phyloP scores from a whole-genome alignment of 1,139 yeast species.

The Saccharomyces hybrid region DNA sequence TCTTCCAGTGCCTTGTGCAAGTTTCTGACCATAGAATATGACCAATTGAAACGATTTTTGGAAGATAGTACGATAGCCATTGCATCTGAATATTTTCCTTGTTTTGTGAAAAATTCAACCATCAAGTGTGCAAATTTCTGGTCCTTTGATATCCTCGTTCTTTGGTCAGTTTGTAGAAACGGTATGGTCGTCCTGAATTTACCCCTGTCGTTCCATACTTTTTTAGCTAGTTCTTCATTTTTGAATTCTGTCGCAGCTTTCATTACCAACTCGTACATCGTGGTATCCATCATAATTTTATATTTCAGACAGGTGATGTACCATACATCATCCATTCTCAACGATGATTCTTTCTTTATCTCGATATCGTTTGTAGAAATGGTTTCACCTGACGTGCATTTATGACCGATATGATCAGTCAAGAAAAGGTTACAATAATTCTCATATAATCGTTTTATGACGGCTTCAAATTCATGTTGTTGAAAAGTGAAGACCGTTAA shows the following conservation, averaged over 20 bases:
- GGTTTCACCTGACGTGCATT: neutral
- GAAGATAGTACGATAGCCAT: constrained; percentile 60
- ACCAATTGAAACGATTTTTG: constrained; percentile 65
- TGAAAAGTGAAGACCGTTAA: constrained; percentile 25
- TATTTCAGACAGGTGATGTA: constrained; percentile 19
- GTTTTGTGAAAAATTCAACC: constrained; percentile 25
- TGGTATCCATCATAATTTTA: constrained; percentile 37
- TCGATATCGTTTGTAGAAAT: neutral
- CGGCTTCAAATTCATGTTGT: constrained; percentile 21
- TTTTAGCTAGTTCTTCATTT: constrained; percentile 51
- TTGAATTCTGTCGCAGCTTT: constrained; percentile 55
- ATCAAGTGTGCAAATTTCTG: constrained; percentile 25
- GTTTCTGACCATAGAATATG: constrained; percentile 46
- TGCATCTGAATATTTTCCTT: constrained; percentile 51
- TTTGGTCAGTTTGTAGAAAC: constrained; percentile 39
- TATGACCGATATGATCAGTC: neutral
- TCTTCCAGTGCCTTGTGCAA: constrained; percentile 43
- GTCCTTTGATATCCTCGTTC: constrained; percentile 45
- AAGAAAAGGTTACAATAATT: neutral
- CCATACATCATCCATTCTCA: neutral
- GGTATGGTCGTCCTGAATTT: constrained; percentile 47
- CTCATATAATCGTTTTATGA: constrained; percentile 7
- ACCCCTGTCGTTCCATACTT: constrained; percentile 75
- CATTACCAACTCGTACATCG: constrained; percentile 55
- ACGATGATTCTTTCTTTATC: neutral